Conservation (phyloP, 2,329 filamentous ascomycete genomes). For the Pyrenophora graminea region DNA sequence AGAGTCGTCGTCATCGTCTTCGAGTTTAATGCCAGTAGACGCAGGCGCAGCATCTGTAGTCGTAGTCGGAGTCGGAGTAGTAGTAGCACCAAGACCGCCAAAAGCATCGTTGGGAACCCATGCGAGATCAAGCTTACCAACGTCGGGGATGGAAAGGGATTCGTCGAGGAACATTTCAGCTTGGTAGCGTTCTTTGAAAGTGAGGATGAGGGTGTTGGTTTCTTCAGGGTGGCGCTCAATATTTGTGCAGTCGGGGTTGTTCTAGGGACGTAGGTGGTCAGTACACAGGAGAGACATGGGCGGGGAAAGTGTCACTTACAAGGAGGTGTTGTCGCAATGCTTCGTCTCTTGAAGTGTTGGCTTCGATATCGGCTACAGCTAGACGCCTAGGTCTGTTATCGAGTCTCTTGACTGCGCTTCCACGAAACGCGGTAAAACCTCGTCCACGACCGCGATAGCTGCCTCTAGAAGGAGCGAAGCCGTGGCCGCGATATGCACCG, state of each 20-base stretch:
- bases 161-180: slow-evolving; percentile 69
- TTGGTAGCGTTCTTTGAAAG: slow-evolving; percentile 57
- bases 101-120: slow-evolving; percentile 59
- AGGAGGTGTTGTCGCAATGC: slow-evolving; percentile 71
- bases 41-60: background rate
- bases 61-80: background rate
- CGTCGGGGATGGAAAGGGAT: slow-evolving; percentile 62
- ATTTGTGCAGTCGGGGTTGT: slow-evolving; percentile 44
- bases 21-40: background rate
- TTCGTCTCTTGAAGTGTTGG: slow-evolving; percentile 67
- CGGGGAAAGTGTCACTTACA: slow-evolving; percentile 21
- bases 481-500: slow-evolving; percentile 46
- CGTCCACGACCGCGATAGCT: slow-evolving; percentile 12
- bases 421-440: slow-evolving; percentile 38
- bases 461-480: slow-evolving; percentile 26
- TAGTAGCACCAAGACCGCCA: slow-evolving; percentile 15
- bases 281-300: background rate
- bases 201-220: slow-evolving; percentile 46
- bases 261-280: slow-evolving; percentile 22
- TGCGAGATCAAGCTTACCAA: slow-evolving; percentile 66
- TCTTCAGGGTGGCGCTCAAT: slow-evolving; percentile 47
- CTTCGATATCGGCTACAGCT: slow-evolving; percentile 66
- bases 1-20: slow-evolving; percentile 19
- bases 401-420: slow-evolving; percentile 63
- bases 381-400: slow-evolving; percentile 77